A percentile compares a stretch with the other conserved stretches of the same genome.
These are phyloP conservation scores for Blastobotrys proliferans DNA, from an alignment of 1,139 yeast genomes.

Conservation along the genomic window DNA sequence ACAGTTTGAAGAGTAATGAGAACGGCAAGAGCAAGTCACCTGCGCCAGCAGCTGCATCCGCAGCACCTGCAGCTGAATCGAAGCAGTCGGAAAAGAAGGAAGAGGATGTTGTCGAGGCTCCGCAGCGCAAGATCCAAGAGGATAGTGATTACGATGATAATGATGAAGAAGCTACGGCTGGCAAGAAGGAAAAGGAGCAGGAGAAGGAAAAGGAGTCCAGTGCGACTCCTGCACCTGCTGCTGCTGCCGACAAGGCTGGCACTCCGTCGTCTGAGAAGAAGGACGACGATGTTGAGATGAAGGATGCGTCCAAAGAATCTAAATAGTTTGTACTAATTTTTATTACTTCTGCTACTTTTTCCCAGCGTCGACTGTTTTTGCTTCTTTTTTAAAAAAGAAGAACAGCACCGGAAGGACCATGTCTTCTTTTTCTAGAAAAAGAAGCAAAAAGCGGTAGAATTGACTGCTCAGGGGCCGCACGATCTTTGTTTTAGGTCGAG, in stretches of 20 bases:
- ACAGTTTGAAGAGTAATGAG: too few relatives aligned
- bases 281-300: conserved; percentile 18
- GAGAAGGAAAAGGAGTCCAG: conserved; percentile 7
- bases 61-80: background rate
- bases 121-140: conserved; percentile 72
- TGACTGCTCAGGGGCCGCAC: too few relatives aligned
- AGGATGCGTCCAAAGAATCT: conserved; percentile 13
- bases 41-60: background rate
- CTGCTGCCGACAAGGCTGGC: background rate
- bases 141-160: conserved; percentile 83
- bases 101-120: conserved; percentile 47
- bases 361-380: too few relatives aligned
- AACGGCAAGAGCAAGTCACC: background rate
- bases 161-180: conserved; percentile 28
- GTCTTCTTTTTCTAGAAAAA: too few relatives aligned
- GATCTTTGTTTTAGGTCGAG: too few relatives aligned
- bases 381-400: too few relatives aligned
- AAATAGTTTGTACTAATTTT: background rate
- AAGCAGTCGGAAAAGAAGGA: conserved; percentile 16
- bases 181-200: conserved; percentile 1
- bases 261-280: conserved; percentile 1
- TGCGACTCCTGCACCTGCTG: background rate
- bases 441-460: too few relatives aligned
- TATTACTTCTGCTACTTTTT: too few relatives aligned
- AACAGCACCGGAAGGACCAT: too few relatives aligned